A percentile compares a stretch with the other conserved stretches of the same genome.
These are phyloP conservation scores for Cyberlindnera saturnus DNA, from an alignment of 805 yeast genomes.

Conservation along the genomic window DNA sequence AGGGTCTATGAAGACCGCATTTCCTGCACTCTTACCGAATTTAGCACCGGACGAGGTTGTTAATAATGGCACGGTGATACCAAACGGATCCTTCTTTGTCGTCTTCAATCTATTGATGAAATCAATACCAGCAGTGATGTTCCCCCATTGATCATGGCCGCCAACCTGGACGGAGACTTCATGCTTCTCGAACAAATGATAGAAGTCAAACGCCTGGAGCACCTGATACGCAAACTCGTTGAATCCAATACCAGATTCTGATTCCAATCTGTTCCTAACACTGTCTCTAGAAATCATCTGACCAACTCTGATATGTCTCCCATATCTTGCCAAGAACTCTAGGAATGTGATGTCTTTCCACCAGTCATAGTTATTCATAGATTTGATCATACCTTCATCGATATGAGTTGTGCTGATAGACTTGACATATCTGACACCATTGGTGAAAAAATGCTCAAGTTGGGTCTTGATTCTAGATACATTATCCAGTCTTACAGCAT, in stretches of 20 bases:
- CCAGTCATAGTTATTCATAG: slow-evolving; percentile 74
- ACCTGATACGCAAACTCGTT: slow-evolving; percentile 93
- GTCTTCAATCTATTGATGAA: slow-evolving; percentile 56
- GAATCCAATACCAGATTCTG: slow-evolving; percentile 79
- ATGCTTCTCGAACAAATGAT: slow-evolving; percentile 58
- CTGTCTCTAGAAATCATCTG: slow-evolving; percentile 89
- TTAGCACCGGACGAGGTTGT: slow-evolving; percentile 88
- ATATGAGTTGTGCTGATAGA: slow-evolving; percentile 21
- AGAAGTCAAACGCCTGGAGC: slow-evolving; percentile 90
- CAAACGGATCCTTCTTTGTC: slow-evolving; percentile 35
- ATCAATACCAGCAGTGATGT: slow-evolving; percentile 93
- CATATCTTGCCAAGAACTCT: slow-evolving; percentile 71
- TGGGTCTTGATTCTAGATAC: slow-evolving; percentile 56
- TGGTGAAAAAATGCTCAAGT: slow-evolving; percentile 50
- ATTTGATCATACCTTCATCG: slow-evolving; percentile 35
- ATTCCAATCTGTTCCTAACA: slow-evolving; percentile 63
- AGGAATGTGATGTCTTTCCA: slow-evolving; percentile 75
- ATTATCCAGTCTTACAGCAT: slow-evolving; percentile 46
- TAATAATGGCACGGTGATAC: slow-evolving; percentile 83
- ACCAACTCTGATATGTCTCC: slow-evolving; percentile 71
- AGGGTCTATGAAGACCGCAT: slow-evolving; percentile 83
- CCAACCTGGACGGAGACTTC: slow-evolving; percentile 78
- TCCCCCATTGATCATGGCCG: slow-evolving; percentile 98
- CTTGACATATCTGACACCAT: slow-evolving; percentile 58
- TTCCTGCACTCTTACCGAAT: slow-evolving; percentile 96